Conservation (phyloP, 2,329 filamentous ascomycete species). For the Elsinoe necatrix region DNA sequence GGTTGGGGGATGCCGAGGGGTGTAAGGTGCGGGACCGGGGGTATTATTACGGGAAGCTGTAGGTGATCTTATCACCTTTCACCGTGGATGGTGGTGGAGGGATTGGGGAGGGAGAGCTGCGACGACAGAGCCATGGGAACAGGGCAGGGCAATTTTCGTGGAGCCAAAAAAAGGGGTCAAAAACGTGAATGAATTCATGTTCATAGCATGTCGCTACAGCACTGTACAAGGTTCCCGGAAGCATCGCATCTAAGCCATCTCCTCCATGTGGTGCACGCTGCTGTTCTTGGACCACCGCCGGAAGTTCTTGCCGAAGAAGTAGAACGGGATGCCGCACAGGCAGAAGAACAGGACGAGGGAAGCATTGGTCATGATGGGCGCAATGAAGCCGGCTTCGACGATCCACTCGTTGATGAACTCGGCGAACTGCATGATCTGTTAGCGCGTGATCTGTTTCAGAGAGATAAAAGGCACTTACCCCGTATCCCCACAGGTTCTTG, state of each 20-base stretch:
- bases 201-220: not conserved
- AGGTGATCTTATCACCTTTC: too few species aligned
- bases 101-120: too few species aligned
- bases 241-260: not conserved
- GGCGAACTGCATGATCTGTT: not conserved
- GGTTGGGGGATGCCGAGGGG: constrained; percentile 38
- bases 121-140: not conserved
- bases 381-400: constrained; percentile 42
- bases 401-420: constrained; percentile 40
- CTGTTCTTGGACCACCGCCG: constrained; percentile 40
- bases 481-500: constrained; percentile 57
- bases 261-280: constrained; percentile 9
- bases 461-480: constrained; percentile 35
- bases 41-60: not conserved
- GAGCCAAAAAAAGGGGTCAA: too few species aligned
- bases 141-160: too few species aligned
- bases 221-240: not conserved
- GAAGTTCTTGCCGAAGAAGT: constrained; percentile 51
- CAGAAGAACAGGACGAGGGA: constrained; percentile 46
- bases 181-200: too few species aligned
- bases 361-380: constrained; percentile 54
- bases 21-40: constrained; percentile 18
- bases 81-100: too few species aligned
- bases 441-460: not conserved
- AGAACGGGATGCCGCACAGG: constrained; percentile 48